Percentiles rank a stretch among this genome's conserved stretches.
These are phyloP conservation scores for Aspergillus coremiiformis DNA, from an alignment of 495 filamentous ascomycete genomes.

Conservation along the genomic window DNA sequence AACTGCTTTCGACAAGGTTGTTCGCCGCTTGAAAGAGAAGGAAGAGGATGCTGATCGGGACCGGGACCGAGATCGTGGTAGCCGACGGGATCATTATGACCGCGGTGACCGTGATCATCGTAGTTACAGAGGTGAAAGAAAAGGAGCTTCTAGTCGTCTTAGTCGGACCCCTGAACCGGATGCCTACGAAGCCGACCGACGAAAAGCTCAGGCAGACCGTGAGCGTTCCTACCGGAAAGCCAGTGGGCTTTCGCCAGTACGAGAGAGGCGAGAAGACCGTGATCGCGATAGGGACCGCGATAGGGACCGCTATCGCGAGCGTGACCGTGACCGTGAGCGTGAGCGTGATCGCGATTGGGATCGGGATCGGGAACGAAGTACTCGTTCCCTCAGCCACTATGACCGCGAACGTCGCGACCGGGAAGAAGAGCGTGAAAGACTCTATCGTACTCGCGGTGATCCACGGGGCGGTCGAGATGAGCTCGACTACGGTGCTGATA, in stretches of 20 bases:
- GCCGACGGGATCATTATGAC: conserved; percentile 44
- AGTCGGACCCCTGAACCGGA: conserved; percentile 80
- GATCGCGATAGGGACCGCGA: conserved; percentile 47
- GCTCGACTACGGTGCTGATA: conserved; percentile 81
- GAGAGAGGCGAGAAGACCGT: conserved; percentile 49
- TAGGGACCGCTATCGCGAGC: conserved; percentile 28
- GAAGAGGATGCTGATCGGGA: conserved; percentile 66
- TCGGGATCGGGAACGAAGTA: conserved; percentile 47
- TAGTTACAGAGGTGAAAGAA: conserved; percentile 45
- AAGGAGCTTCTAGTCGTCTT: conserved; percentile 48
- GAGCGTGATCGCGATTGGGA: conserved; percentile 43
- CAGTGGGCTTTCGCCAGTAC: conserved; percentile 51
- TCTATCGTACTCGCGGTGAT: conserved; percentile 77
- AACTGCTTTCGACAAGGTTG: conserved; percentile 84
- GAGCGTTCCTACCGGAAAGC: conserved; percentile 80
- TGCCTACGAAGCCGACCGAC: conserved; percentile 80
- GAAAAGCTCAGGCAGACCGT: conserved; percentile 77
- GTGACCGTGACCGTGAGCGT: conserved; percentile 31
- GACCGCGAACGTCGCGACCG: conserved; percentile 70
- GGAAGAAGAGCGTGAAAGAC: conserved; percentile 76
- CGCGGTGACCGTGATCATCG: conserved; percentile 47
- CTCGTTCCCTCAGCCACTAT: conserved; percentile 44
- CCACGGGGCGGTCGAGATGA: conserved; percentile 67
- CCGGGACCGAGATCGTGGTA: conserved; percentile 42
- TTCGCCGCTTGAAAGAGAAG: conserved; percentile 83